Conservation (phyloP, 768 basidiomycete genomes). For the Tylopilus vinaceipallidus region DNA sequence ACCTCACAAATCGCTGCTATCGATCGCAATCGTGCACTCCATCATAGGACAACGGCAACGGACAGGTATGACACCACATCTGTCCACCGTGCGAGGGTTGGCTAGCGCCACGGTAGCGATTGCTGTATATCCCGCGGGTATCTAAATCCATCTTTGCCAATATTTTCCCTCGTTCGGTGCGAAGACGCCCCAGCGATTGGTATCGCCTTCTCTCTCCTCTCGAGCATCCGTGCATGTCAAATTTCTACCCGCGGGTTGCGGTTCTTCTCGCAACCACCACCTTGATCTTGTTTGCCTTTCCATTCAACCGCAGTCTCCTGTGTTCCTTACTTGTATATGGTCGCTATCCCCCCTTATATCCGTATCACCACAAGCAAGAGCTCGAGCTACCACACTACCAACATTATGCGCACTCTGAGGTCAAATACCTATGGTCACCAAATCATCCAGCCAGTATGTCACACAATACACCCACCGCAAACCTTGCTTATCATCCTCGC, state of each 20-base stretch:
- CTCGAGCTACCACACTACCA: slow-evolving; percentile 40
- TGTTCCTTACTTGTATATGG: slow-evolving; percentile 11
- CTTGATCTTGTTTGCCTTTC: slow-evolving; percentile 18
- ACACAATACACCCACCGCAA: not conserved
- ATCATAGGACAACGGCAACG: no score
- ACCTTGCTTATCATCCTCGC: not conserved
- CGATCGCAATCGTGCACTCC: no score
- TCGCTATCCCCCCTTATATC: slow-evolving; percentile 41
- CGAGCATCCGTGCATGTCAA: slow-evolving; percentile 2
- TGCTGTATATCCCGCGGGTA: no score
- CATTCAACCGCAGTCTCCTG: slow-evolving; percentile 23
- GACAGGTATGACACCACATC: no score
- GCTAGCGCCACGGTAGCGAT: no score
- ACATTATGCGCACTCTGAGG: slow-evolving; percentile 29
- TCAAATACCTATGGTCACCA: slow-evolving; percentile 44
- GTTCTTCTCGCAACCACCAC: slow-evolving; percentile 6
- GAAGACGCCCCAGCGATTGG: not conserved
- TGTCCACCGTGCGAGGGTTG: no score
- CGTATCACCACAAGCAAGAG: slow-evolving; percentile 36
- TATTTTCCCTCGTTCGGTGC: not conserved
- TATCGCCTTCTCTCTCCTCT: not conserved
- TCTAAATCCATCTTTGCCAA: no score
- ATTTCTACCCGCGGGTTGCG: not conserved
- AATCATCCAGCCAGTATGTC: slow-evolving; percentile 37
- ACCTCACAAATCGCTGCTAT: no score